phyloP scores from a whole-genome alignment of 352 stramenopile species.

The Globisporangium splendens region DNA sequence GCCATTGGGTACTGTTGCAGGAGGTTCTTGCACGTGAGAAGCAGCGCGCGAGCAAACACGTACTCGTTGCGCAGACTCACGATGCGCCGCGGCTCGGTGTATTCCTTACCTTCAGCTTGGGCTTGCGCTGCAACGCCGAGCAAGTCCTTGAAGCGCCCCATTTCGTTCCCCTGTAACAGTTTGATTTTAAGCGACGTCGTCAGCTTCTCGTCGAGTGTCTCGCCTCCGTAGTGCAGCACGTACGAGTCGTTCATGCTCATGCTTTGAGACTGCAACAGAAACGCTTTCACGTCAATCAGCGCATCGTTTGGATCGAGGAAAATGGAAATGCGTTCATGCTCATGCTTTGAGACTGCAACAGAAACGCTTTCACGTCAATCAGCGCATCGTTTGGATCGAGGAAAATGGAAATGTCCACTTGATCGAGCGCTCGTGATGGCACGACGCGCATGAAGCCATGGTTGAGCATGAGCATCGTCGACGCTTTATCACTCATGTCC shows the following conservation, averaged over 20 bases:
- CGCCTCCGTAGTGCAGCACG: conserved; percentile 20
- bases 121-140: conserved; percentile 11
- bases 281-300: conserved; percentile 33
- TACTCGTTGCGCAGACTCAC: conserved; percentile 50
- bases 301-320: conserved; percentile 32
- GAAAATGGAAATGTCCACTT: conserved; percentile 42
- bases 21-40: conserved; percentile 37
- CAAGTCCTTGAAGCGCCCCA: conserved; percentile 28
- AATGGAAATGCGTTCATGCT: conserved; percentile 42
- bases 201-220: conserved; percentile 14
- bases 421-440: conserved; percentile 25
- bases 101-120: neutral
- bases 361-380: conserved; percentile 32
- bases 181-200: conserved; percentile 46
- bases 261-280: conserved; percentile 33
- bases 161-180: conserved; percentile 28
- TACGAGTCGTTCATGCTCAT: conserved; percentile 43
- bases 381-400: conserved; percentile 35
- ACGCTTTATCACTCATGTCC: conserved; percentile 28
- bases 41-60: conserved; percentile 36
- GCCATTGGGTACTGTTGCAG: conserved; percentile 33
- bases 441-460: conserved; percentile 28
- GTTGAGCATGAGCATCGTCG: conserved; percentile 45
- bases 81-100: conserved; percentile 14
- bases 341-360: conserved; percentile 33